Conservation (phyloP, 1,139 yeast species). For the Magnusiomyces tetraspermus region DNA sequence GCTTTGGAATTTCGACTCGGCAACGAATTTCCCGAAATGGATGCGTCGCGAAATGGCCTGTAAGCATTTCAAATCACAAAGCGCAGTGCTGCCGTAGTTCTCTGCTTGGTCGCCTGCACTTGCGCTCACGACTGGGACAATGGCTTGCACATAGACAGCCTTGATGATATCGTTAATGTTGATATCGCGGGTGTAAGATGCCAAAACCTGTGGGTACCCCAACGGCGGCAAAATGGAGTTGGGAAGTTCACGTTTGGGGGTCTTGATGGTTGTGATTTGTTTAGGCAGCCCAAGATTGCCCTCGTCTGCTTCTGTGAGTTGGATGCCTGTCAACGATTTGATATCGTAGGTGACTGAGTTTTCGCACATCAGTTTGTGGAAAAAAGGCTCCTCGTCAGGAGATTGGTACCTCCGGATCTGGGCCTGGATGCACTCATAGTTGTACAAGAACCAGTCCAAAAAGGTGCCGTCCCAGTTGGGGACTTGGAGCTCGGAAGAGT, state of each 20-base stretch:
- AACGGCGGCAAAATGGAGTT: constrained; percentile 70
- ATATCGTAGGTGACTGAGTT: neutral
- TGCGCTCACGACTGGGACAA: constrained; percentile 67
- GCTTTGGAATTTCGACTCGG: constrained; percentile 77
- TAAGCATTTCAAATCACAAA: constrained; percentile 74
- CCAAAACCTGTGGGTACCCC: constrained; percentile 69
- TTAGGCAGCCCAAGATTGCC: neutral
- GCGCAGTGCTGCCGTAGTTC: constrained; percentile 79
- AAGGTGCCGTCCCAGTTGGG: constrained; percentile 72
- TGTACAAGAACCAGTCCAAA: constrained; percentile 74
- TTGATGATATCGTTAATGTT: constrained; percentile 66
- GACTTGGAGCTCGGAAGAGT: constrained; percentile 46
- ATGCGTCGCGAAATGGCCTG: constrained; percentile 89
- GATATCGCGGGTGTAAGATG: constrained; percentile 61
- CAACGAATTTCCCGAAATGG: constrained; percentile 95
- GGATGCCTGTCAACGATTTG: neutral
- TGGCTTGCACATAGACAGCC: constrained; percentile 53
- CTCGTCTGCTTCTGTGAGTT: neutral
- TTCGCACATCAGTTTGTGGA: constrained; percentile 37
- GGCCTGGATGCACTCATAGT: constrained; percentile 60
- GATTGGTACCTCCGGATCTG: constrained; percentile 81
- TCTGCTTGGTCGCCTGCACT: constrained; percentile 54
- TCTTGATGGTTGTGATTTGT: neutral
- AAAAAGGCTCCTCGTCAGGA: constrained; percentile 92
- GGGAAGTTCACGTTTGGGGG: constrained; percentile 37